Evolutionary conservation across 2,329 filamentous ascomycete species (phyloP).

Genomic region (Fusarium ambrosium): DNA sequence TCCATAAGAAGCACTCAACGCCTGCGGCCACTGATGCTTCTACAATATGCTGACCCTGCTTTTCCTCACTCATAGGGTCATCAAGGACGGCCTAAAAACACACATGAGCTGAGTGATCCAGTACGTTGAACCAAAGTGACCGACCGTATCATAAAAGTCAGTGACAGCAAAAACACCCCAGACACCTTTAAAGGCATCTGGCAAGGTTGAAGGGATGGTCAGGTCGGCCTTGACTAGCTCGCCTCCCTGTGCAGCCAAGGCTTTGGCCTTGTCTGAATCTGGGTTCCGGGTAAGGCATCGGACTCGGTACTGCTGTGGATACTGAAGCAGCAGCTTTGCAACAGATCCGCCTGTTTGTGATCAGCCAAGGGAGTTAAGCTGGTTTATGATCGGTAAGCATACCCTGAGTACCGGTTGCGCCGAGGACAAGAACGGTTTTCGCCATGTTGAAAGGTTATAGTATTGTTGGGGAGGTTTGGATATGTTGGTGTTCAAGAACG

Average conservation of each 20-base stretch:
- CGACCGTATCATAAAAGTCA: slow-evolving; percentile 31
- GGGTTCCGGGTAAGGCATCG: slow-evolving; percentile 28
- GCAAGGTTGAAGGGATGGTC: slow-evolving; percentile 25
- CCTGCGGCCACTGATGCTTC: slow-evolving; percentile 25
- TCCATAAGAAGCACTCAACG: slow-evolving; percentile 30
- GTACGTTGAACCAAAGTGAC: background rate
- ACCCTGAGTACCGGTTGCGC: slow-evolving; percentile 33
- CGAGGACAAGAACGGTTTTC: slow-evolving; percentile 26
- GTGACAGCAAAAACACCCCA: slow-evolving; percentile 32
- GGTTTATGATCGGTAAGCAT: background rate
- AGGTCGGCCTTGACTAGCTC: slow-evolving; percentile 25
- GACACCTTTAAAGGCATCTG: slow-evolving; percentile 17
- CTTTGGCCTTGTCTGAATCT: slow-evolving; percentile 24
- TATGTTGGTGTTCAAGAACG: background rate
- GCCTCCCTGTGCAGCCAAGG: slow-evolving; percentile 16
- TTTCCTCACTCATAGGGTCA: slow-evolving; percentile 33
- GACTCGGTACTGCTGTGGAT: slow-evolving; percentile 23
- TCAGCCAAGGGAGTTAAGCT: background rate
- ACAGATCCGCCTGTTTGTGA: slow-evolving; percentile 17
- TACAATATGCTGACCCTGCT: slow-evolving; percentile 29
- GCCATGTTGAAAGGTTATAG: background rate
- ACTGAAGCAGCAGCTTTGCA: slow-evolving; percentile 25
- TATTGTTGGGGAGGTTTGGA: background rate
- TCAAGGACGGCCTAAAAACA: slow-evolving; percentile 19
- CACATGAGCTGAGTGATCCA: background rate